Conservation (phyloP, 148 eudicot species). For the Chenopodium quinoa region DNA sequence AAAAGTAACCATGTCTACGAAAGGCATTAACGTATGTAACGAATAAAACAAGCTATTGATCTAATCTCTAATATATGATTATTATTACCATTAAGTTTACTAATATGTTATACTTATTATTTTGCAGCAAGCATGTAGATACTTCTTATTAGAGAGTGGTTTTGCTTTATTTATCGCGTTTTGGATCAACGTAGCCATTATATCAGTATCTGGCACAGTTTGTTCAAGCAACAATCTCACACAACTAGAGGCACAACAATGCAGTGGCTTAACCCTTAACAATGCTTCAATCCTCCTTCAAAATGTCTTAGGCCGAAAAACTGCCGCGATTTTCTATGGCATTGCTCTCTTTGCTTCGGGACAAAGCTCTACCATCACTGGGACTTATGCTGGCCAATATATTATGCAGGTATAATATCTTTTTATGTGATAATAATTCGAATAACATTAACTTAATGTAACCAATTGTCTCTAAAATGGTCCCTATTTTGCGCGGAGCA, state of each 20-base stretch:
- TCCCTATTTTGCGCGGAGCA: too few species aligned
- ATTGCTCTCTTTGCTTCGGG: slow-evolving; percentile 89
- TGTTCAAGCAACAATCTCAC: slow-evolving; percentile 46
- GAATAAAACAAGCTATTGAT: background rate
- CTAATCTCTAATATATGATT: background rate
- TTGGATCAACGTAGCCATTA: slow-evolving; percentile 65
- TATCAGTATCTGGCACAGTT: slow-evolving; percentile 74
- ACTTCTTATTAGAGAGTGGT: slow-evolving; percentile 79
- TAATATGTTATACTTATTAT: background rate
- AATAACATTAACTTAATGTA: too few species aligned
- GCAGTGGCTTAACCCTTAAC: slow-evolving; percentile 64
- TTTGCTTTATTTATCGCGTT: slow-evolving; percentile 77
- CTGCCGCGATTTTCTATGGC: slow-evolving; percentile 66
- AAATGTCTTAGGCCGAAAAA: slow-evolving; percentile 68
- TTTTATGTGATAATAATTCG: too few species aligned
- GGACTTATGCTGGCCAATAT: slow-evolving; percentile 94
- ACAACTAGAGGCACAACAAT: slow-evolving; percentile 29
- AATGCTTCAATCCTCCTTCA: slow-evolving; percentile 81
- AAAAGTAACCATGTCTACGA: slow-evolving; percentile 51
- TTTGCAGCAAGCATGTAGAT: slow-evolving; percentile 82
- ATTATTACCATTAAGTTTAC: background rate
- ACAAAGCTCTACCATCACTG: slow-evolving; percentile 89
- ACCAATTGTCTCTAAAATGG: too few species aligned
- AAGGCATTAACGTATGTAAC: slow-evolving; percentile 38
- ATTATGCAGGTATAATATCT: slow-evolving; percentile 66